Percentiles rank a stretch among this genome's conserved stretches.
Evolutionary conservation across 768 basidiomycete species (phyloP).

Genomic region (Lyophyllum shimeji): DNA sequence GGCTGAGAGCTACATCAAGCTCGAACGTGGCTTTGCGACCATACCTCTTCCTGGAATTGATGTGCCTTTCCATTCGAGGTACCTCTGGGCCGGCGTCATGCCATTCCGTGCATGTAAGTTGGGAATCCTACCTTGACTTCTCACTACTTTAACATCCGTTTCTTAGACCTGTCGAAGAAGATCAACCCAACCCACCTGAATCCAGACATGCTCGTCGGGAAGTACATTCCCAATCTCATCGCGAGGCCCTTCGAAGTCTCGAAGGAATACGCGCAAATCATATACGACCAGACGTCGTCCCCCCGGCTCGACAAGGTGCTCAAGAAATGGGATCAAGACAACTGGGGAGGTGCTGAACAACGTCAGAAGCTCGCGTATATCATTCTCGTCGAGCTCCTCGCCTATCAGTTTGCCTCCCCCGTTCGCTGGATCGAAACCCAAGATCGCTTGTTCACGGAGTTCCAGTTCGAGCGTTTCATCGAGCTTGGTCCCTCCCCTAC

Average conservation of each 20-base stretch:
- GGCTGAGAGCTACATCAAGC: slow-evolving; percentile 84
- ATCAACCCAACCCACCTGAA: slow-evolving; percentile 90
- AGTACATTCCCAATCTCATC: slow-evolving; percentile 97
- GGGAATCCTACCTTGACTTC: not conserved
- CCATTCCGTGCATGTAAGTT: slow-evolving; percentile 92
- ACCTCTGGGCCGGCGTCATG: slow-evolving; percentile 98
- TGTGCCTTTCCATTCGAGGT: slow-evolving; percentile 99
- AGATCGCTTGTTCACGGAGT: slow-evolving; percentile 86
- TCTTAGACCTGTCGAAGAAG: slow-evolving; percentile 91
- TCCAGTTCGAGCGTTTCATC: slow-evolving; percentile 89
- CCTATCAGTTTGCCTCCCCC: slow-evolving; percentile 98
- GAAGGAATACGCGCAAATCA: slow-evolving; percentile 87
- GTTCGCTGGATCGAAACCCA: slow-evolving; percentile 99
- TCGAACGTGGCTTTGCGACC: slow-evolving; percentile 96
- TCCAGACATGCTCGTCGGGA: slow-evolving; percentile 91
- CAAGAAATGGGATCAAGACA: slow-evolving; percentile 88
- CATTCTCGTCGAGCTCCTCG: slow-evolving; percentile 94
- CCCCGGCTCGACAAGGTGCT: slow-evolving; percentile 95
- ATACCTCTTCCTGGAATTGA: slow-evolving; percentile 96
- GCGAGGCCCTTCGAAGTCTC: slow-evolving; percentile 84
- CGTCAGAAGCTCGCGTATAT: slow-evolving; percentile 94
- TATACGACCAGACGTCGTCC: slow-evolving; percentile 96
- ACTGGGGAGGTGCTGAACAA: slow-evolving; percentile 78
- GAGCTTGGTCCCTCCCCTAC: slow-evolving; percentile 97
- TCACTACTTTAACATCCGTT: not conserved